Base-by-base conservation (phyloP, 495 filamentous ascomycete genomes). In the Sabuloglossum arenarium region DNA sequence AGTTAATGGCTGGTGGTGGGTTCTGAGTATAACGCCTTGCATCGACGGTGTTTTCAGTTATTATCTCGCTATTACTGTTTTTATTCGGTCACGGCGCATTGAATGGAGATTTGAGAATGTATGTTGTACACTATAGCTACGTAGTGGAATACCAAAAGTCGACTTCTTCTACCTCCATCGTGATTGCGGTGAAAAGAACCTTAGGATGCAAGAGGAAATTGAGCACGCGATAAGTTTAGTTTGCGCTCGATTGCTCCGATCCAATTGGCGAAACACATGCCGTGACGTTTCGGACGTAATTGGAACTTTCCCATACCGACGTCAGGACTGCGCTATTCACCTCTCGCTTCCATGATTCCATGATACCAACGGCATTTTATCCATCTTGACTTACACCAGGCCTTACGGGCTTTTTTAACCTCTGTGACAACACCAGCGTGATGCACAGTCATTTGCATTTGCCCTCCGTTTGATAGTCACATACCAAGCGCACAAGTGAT, bases 1-100 rank as follows among this genome's bases (percentile, higher is more conserved):
- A 77, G 59, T 63, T 79, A 46, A 68, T 75, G 68, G 65, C 72
- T 39, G 67, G 71, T 34, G 71, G 61, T 24, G n/a, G 45, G 19
- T 47, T 47, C 45, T 47, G 12, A 27, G 3, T n/a, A 9, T 23
- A 8, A 69, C 72, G 6, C 8, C 19, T 24, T 5, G 45, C n/a
- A 24, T 47, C 19, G 12, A 27, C 23, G 45, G 45, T 23, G 45
- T 47, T 47, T 37, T 6, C n/a, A n/a, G n/a, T n/a, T n/a, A n/a
- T n/a, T n/a, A n/a, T n/a, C n/a, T n/a, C n/a, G 5, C 12, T 37
- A 2, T 37, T 14, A 6, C 16, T 14, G 2, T 37, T 37, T 37
- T 14, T 8, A 9, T n/a, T 47, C n/a, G n/a, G 45, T 47, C 45
- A 23, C n/a, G 45, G 45, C 45, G 45, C 12, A 47, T 47, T 37